phyloP scores from a whole-genome alignment of 108 stramenopile genomes.

The Cyclotella kingstonii region DNA sequence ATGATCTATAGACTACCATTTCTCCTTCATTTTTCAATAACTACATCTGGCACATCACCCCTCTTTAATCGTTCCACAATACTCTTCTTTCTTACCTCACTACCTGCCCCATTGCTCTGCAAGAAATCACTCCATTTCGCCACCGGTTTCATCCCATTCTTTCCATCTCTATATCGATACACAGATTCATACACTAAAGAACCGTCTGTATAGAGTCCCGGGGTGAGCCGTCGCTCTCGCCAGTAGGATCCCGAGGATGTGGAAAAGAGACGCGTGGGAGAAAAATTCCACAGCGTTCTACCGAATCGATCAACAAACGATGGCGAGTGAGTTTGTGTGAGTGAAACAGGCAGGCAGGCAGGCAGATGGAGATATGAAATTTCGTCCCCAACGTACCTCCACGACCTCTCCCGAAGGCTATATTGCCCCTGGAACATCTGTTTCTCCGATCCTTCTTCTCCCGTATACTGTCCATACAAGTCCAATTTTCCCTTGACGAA shows the following conservation, averaged over 20 bases:
- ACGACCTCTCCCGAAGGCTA: constrained; percentile 26
- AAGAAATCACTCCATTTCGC: constrained; percentile 57
- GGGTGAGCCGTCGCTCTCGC: constrained; percentile 81
- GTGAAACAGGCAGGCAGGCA: background rate
- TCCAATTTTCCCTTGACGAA: constrained; percentile 78
- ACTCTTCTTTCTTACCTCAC: constrained; percentile 44
- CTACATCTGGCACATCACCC: constrained; percentile 77
- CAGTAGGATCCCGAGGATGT: constrained; percentile 81
- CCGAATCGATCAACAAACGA: background rate
- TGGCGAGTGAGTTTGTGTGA: background rate
- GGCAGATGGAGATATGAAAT: constrained; percentile 42
- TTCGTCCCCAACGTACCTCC: constrained; percentile 28
- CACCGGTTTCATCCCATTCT: constrained; percentile 75
- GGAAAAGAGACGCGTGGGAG: constrained; percentile 73
- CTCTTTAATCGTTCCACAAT: constrained; percentile 59
- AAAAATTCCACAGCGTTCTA: constrained; percentile 86
- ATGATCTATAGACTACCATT: too few relatives aligned
- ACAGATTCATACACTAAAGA: constrained; percentile 66
- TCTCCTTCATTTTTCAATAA: constrained; percentile 55
- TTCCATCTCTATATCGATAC: constrained; percentile 78
- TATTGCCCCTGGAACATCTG: constrained; percentile 13
- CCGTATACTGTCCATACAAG: constrained; percentile 74
- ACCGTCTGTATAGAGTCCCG: constrained; percentile 86
- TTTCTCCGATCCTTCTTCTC: constrained; percentile 47
- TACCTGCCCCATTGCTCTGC: constrained; percentile 29